phyloP scores from a whole-genome alignment of 2,329 filamentous ascomycete genomes.

The Ambrosiella beaveri region DNA sequence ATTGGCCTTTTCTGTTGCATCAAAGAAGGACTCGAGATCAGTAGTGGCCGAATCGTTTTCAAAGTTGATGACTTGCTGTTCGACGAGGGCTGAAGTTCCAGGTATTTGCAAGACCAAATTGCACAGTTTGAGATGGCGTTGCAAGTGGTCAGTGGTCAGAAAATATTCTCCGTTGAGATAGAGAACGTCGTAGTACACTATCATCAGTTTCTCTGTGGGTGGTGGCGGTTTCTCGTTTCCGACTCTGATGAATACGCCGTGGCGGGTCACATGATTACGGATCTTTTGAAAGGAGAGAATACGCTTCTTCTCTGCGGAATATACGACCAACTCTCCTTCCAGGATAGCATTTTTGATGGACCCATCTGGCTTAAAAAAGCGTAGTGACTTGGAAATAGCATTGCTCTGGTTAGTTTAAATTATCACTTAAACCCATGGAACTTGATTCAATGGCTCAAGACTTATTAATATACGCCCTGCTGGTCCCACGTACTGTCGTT shows the following conservation, averaged over 20 bases:
- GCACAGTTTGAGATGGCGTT: constrained; percentile 43
- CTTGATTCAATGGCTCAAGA: background rate
- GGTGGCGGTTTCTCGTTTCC: constrained; percentile 39
- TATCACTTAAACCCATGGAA: background rate
- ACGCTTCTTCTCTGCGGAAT: constrained; percentile 38
- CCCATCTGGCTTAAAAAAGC: constrained; percentile 40
- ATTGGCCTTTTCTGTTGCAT: constrained; percentile 43
- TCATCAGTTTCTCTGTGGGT: constrained; percentile 39
- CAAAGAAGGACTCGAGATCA: constrained; percentile 46
- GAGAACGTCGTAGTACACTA: constrained; percentile 42
- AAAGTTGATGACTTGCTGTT: constrained; percentile 53
- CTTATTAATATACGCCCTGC: constrained; percentile 36
- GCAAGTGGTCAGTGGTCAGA: constrained; percentile 33
- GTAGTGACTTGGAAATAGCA: constrained; percentile 46
- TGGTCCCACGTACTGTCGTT: constrained; percentile 72
- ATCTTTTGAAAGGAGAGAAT: constrained; percentile 69
- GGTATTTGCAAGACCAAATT: constrained; percentile 31
- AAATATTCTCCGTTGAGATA: constrained; percentile 37
- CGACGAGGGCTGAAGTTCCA: constrained; percentile 50
- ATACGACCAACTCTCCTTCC: constrained; percentile 70
- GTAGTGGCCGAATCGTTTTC: constrained; percentile 30
- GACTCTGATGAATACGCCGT: constrained; percentile 51
- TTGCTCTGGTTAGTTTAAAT: constrained; percentile 19
- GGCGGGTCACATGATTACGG: constrained; percentile 59
- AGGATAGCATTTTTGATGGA: constrained; percentile 54